phyloP scores from a whole-genome alignment of 2,329 filamentous ascomycete species.

The Dothistroma septosporum region DNA sequence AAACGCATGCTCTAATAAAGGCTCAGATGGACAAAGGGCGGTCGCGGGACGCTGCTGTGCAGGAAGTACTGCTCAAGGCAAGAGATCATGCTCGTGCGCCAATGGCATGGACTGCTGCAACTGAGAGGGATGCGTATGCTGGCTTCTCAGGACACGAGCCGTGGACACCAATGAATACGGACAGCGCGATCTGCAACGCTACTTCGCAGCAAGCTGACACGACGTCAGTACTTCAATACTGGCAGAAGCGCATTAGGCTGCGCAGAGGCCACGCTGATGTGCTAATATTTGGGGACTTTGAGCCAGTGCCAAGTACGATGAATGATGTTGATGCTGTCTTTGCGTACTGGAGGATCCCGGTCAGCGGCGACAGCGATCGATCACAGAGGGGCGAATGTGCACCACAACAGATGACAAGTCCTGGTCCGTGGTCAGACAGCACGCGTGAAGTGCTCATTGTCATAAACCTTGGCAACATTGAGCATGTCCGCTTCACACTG shows the following conservation, averaged over 20 bases:
- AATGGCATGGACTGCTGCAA: constrained; percentile 11
- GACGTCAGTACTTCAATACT: constrained; percentile 18
- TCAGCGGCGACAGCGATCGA: background rate
- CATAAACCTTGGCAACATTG: constrained; percentile 16
- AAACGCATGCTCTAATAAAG: constrained; percentile 34
- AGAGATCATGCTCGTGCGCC: constrained; percentile 62
- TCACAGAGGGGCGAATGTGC: background rate
- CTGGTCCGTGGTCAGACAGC: background rate
- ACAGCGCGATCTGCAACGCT: constrained; percentile 18
- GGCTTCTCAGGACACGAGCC: constrained; percentile 50
- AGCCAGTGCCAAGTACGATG: constrained; percentile 8
- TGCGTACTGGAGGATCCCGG: constrained; percentile 17
- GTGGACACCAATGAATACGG: constrained; percentile 26
- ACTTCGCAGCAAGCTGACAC: constrained; percentile 8
- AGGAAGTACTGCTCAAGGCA: constrained; percentile 54
- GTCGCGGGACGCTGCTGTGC: constrained; percentile 37
- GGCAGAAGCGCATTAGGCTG: constrained; percentile 16
- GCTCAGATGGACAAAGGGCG: background rate
- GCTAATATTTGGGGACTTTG: constrained; percentile 20
- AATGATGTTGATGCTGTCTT: constrained; percentile 16
- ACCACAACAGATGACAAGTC: background rate
- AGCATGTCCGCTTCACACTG: constrained; percentile 13
- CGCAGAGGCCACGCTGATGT: constrained; percentile 13
- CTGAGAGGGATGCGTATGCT: constrained; percentile 43
- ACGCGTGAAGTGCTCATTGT: constrained; percentile 17